A percentile compares a stretch with the other conserved stretches of the same genome.
phyloP scores from a whole-genome alignment of 306 rosid genomes.

The Sicyos baderoa region DNA sequence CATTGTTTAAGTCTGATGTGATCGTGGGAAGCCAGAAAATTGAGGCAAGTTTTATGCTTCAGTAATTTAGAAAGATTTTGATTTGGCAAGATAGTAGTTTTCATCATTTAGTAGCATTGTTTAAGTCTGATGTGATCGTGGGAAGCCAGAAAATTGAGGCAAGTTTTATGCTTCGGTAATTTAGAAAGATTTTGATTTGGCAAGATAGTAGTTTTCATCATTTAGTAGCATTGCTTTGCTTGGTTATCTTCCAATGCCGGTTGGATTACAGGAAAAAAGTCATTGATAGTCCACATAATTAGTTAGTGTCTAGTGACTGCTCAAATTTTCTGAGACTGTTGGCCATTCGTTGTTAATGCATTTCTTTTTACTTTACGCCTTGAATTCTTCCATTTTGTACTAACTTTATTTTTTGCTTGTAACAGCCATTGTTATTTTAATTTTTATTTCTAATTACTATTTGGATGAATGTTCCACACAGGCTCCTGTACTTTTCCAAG shows the following conservation, averaged over 20 bases:
- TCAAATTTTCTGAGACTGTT: neutral
- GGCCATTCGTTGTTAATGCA: neutral
- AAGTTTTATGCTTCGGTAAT: conserved; percentile 20
- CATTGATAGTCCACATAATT: neutral
- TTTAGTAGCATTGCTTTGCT: neutral
- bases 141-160: conserved; percentile 76
- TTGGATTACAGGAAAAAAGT: neutral
- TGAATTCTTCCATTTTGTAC: neutral
- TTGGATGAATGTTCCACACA: conserved; percentile 33
- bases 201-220: neutral
- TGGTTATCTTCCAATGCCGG: neutral
- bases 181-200: neutral
- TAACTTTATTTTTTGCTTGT: neutral
- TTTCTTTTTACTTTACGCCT: neutral
- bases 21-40: conserved; percentile 67
- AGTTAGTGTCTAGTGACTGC: neutral
- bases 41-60: conserved; percentile 43
- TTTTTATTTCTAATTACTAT: conserved; percentile 24
- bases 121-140: conserved; percentile 62
- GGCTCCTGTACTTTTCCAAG: conserved; percentile 97
- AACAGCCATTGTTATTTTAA: neutral
- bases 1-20: conserved; percentile 62
- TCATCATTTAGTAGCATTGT: too few species aligned
- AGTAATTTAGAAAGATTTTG: neutral
- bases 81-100: neutral